phyloP scores from a whole-genome alignment of 768 basidiomycete species.

The Naganishia vaughanmartiniae region DNA sequence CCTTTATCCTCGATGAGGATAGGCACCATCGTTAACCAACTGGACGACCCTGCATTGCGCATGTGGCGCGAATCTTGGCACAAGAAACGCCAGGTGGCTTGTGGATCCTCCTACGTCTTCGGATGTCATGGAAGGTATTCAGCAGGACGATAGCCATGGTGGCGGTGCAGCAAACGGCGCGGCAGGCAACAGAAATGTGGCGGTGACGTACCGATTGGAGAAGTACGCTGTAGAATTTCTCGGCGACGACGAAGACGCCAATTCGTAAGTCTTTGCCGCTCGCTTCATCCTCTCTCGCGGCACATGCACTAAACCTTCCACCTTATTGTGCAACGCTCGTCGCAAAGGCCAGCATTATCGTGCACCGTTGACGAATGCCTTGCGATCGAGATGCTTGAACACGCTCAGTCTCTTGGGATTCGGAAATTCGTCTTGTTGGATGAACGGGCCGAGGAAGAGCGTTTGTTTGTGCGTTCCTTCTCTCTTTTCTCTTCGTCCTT shows the following conservation, averaged over 20 bases:
- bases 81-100: background rate
- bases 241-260: background rate
- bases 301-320: too few species aligned
- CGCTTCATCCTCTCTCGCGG: background rate
- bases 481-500: background rate
- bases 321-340: background rate
- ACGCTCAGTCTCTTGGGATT: constrained; percentile 10
- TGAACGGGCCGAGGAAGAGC: background rate
- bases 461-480: background rate
- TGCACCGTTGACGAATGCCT: constrained; percentile 9
- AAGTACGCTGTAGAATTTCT: constrained; percentile 19
- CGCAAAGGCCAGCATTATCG: background rate
- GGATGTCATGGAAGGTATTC: background rate
- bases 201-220: constrained; percentile 5
- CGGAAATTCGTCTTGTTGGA: constrained; percentile 2
- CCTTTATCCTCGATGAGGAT: background rate
- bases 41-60: background rate
- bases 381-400: constrained; percentile 17
- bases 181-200: background rate
- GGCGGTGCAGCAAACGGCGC: too few species aligned
- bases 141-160: background rate
- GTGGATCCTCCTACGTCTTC: background rate
- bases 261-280: background rate
- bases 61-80: constrained; percentile 3
- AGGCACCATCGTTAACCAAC: constrained; percentile 4